phyloP scores from a whole-genome alignment of 208 protist genomes.

The Leishmania braziliensis region DNA sequence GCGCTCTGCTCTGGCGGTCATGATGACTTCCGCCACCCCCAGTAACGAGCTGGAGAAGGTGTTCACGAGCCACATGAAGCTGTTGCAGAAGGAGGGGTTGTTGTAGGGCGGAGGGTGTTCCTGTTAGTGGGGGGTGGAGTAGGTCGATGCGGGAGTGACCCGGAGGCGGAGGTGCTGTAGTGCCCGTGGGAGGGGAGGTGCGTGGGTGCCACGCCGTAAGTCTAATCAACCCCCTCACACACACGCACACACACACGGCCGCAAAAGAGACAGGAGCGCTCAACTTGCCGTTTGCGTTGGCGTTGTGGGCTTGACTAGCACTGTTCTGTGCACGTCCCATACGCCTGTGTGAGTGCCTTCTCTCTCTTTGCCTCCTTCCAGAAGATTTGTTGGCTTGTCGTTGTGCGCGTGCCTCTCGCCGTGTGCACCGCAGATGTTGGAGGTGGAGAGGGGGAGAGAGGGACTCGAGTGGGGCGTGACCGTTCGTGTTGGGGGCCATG shows the following conservation, averaged over 20 bases:
- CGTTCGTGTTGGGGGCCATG: background rate
- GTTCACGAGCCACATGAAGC: constrained; percentile 42
- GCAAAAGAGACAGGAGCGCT: background rate
- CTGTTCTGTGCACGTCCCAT: background rate
- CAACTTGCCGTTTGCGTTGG: background rate
- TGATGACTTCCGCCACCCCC: constrained; percentile 53
- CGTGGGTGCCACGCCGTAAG: background rate
- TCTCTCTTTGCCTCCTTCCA: background rate
- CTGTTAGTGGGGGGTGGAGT: background rate
- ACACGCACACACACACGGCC: background rate
- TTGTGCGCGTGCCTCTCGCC: background rate
- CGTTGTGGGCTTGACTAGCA: background rate
- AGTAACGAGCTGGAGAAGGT: constrained; percentile 63
- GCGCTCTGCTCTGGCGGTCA: constrained; percentile 31
- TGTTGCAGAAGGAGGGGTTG: constrained; percentile 52
- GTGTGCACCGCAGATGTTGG: background rate
- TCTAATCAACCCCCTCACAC: background rate
- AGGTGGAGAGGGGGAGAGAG: background rate
- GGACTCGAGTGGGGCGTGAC: background rate
- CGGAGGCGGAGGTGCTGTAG: background rate
- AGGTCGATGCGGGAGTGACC: background rate
- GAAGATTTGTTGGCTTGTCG: background rate
- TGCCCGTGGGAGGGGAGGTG: no score
- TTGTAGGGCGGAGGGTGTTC: constrained; percentile 26
- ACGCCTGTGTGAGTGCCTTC: background rate